phyloP scores from a whole-genome alignment of 2,329 filamentous ascomycete genomes.

The Coniochaeta hoffmannii region DNA sequence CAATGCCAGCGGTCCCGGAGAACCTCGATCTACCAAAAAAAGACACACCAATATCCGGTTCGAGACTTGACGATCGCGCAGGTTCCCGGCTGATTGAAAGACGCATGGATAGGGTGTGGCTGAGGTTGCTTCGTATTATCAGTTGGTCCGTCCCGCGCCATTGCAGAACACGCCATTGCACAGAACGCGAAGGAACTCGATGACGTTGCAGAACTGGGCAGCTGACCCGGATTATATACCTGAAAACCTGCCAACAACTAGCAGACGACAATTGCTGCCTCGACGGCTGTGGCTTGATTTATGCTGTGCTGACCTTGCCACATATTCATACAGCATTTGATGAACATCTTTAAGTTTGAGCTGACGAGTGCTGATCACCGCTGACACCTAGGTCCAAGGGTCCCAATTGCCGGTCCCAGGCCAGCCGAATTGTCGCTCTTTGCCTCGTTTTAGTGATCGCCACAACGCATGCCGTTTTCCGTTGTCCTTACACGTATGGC shows the following conservation, averaged over 20 bases:
- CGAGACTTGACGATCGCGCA: background rate
- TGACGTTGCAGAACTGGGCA: background rate
- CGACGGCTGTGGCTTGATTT: background rate
- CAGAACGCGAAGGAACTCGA: background rate
- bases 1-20: no score
- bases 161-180: background rate
- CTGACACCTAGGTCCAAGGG: no score
- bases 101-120: background rate
- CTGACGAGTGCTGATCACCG: no score
- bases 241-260: background rate
- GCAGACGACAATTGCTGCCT: background rate
- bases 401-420: no score
- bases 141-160: background rate
- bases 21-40: no score
- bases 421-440: no score
- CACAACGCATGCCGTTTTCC: no score
- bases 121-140: background rate
- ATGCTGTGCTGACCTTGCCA: background rate
- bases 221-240: background rate
- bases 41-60: background rate
- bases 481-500: no score
- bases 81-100: background rate
- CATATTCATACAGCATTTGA: background rate
- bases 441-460: no score
- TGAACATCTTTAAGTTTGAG: background rate